A percentile compares a stretch with the other conserved stretches of the same genome.
These are phyloP conservation scores for Caryopteris hybrid DNA, from an alignment of 305 asterid species.

Conservation along the genomic window DNA sequence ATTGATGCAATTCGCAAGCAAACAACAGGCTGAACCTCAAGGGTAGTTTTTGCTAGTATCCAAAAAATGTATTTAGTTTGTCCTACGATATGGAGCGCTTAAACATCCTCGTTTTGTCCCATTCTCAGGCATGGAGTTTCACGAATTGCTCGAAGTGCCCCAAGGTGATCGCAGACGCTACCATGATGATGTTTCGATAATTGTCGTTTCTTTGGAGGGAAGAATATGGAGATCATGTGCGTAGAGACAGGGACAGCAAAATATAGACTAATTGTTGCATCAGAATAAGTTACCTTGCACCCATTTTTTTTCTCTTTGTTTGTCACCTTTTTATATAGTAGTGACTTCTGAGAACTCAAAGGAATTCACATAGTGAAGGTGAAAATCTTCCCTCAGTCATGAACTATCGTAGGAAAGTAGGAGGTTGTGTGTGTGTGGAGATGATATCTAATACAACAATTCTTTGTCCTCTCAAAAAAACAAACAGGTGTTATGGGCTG, in stretches of 20 bases:
- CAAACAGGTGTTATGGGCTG: too few relatives aligned
- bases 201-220: slow-evolving; percentile 84
- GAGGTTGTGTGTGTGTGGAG: too few relatives aligned
- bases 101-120: neutral
- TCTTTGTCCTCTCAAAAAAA: too few relatives aligned
- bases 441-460: too few relatives aligned
- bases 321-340: neutral
- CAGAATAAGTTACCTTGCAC: neutral
- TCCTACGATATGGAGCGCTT: neutral
- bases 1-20: too few relatives aligned
- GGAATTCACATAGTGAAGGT: neutral
- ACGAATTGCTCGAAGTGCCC: slow-evolving; percentile 78
- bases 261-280: neutral
- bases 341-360: neutral
- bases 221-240: slow-evolving; percentile 89
- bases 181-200: slow-evolving; percentile 84
- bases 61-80: neutral
- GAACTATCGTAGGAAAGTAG: too few relatives aligned
- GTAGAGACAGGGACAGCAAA: slow-evolving; percentile 18
- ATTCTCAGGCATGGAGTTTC: slow-evolving; percentile 78
- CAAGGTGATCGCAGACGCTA: slow-evolving; percentile 85
- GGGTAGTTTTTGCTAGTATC: too few relatives aligned
- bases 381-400: neutral
- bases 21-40: too few relatives aligned
- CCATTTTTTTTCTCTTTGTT: neutral